Percentiles rank a stretch among this genome's conserved stretches.
Evolutionary conservation across 2,329 filamentous ascomycete genomes (phyloP).

Genomic region (Aspergillus japonicus): DNA sequence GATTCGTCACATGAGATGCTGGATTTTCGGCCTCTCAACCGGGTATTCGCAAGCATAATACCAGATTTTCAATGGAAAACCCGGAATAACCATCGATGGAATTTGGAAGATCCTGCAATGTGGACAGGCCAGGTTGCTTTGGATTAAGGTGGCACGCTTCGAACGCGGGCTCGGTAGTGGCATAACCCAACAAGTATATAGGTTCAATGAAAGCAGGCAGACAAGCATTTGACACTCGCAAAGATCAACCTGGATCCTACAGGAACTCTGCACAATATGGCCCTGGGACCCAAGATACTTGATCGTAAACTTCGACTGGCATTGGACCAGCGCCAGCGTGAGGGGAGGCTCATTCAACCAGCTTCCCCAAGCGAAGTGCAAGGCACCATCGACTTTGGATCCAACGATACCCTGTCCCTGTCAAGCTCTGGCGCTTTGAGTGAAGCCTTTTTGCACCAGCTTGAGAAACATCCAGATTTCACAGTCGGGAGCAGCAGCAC

Average conservation of each 20-base stretch:
- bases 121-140: not conserved
- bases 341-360: conserved; percentile 11
- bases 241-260: not conserved
- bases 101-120: not conserved
- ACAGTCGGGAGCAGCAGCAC: conserved; percentile 12
- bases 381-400: conserved; percentile 15
- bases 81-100: not conserved
- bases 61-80: not conserved
- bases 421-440: conserved; percentile 12
- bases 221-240: not conserved
- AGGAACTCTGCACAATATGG: conserved; percentile 3
- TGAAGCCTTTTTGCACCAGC: conserved; percentile 11
- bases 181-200: not conserved
- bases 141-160: too few species aligned
- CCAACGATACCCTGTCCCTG: conserved; percentile 18
- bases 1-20: not conserved
- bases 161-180: not conserved
- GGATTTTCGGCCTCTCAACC: not conserved
- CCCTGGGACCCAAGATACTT: conserved; percentile 5
- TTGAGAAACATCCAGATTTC: conserved; percentile 15
- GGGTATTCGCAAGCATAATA: not conserved
- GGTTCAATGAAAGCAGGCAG: not conserved
- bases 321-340: conserved; percentile 7
- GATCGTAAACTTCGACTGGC: conserved; percentile 4
- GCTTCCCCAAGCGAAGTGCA: conserved; percentile 5